A percentile compares a stretch with the other conserved stretches of the same genome.
Conservation (phyloP, 2,329 filamentous ascomycete species). For the Colletotrichum lini region DNA sequence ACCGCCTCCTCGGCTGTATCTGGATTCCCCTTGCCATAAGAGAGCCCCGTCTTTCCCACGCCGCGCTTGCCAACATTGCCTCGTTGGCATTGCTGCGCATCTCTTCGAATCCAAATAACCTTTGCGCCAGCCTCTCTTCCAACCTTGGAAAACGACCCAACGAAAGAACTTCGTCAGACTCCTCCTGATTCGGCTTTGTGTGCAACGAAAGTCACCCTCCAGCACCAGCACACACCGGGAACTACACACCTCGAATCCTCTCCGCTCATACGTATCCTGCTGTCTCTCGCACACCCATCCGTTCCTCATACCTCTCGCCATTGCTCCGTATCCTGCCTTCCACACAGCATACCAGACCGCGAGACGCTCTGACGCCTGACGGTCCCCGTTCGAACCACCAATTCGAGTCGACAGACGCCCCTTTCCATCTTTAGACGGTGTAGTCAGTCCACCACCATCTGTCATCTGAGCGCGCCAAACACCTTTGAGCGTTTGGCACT, state of each 20-base stretch:
- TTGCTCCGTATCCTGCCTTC: not conserved
- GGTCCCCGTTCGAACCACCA: constrained; percentile 7
- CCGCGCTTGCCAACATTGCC: constrained; percentile 14
- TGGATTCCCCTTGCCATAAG: constrained; percentile 16
- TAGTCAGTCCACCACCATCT: constrained; percentile 33
- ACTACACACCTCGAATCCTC: not conserved
- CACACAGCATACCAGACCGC: not conserved
- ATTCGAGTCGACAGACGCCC: constrained; percentile 26
- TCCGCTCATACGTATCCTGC: not conserved
- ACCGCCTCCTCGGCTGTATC: constrained; percentile 27
- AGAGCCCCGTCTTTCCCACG: constrained; percentile 17
- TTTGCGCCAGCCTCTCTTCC: constrained; percentile 11
- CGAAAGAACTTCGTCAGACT: not conserved
- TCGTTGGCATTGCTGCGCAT: constrained; percentile 14
- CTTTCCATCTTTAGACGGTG: constrained; percentile 22
- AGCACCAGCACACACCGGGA: not conserved
- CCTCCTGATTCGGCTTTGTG: constrained; percentile 16
- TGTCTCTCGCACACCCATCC: not conserved
- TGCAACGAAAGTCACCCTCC: constrained; percentile 2
- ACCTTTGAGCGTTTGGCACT: constrained; percentile 10
- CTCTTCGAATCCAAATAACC: not conserved
- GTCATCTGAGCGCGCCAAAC: constrained; percentile 2
- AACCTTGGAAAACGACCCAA: not conserved
- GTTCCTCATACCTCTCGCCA: not conserved
- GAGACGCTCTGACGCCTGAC: constrained; percentile 11